Base-by-base conservation (phyloP, 2,329 filamentous ascomycete genomes). In the Rutstroemia sp. region DNA sequence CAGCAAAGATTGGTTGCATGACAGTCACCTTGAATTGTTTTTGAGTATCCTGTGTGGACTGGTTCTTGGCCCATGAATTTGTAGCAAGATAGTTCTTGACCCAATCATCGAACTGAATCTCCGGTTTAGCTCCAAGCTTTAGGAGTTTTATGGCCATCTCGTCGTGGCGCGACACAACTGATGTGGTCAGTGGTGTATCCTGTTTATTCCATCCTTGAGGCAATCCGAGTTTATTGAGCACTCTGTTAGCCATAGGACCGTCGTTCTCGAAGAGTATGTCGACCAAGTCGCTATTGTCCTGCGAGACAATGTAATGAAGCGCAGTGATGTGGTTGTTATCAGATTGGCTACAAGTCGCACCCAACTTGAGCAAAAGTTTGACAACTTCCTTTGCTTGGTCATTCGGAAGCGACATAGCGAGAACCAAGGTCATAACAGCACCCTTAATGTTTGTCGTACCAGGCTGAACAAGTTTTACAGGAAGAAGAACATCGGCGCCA, bases 401-500 rank as follows among this genome's bases (percentile, higher is more conserved):
- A 0, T 76, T 63, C 0, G 87, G 81, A 5, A 92, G 78, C 10
- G 78, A 73, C 27, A 89, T 71, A 1, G 86, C 81, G n/a, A 95
- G 75, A 0, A 83, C 78, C 7, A 92, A 72, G 0, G 84, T 87
- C 49, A 94, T 73, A 46, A 92, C 84, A 0, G 84, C 87, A 0
- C 73, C 72, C 48, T 76, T 77, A 56, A 78, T 64, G 1, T 73
- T 69, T 56, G 77, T 70, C 16, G 49, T 60, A 12, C 64, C 62
- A 37, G 62, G 54, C 4, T 63, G 52, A 5, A 61, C 48, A 21
- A 63, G 56, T 69, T 92, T 92, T 67, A 94, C 76, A 0, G 89
- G 89, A 21, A 90, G 74, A 16, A 92, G 74, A 0, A 87, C 78
- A 68, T 95, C 89, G 4, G 89, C 88, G 7, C 88, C 90, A 65